phyloP scores from a whole-genome alignment of 2,329 filamentous ascomycete genomes.

The Chaetomium strumarium region DNA sequence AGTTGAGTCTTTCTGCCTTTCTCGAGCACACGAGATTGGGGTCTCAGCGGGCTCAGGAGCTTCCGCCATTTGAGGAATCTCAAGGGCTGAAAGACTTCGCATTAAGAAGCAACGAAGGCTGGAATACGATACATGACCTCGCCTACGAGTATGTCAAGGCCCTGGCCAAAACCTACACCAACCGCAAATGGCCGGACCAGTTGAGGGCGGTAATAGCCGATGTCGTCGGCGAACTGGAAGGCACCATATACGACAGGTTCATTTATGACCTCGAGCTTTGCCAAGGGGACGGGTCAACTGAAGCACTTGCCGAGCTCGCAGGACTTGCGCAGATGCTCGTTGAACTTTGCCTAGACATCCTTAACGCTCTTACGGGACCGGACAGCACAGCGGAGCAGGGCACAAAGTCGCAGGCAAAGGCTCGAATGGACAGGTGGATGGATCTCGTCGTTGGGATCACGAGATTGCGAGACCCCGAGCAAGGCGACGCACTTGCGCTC shows the following conservation, averaged over 20 bases:
- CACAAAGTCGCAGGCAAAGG: constrained; percentile 44
- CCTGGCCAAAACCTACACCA: constrained; percentile 46
- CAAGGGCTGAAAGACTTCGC: constrained; percentile 49
- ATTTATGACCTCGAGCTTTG: constrained; percentile 32
- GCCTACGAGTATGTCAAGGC: constrained; percentile 52
- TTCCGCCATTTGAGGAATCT: constrained; percentile 45
- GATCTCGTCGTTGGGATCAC: constrained; percentile 43
- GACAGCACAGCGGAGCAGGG: constrained; percentile 47
- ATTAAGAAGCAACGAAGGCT: constrained; percentile 41
- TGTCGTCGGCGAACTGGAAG: constrained; percentile 49
- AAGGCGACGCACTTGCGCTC: constrained; percentile 38
- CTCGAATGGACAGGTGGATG: constrained; percentile 47
- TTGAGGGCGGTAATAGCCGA: constrained; percentile 54
- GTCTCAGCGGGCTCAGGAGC: constrained; percentile 44
- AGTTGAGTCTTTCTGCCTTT: constrained; percentile 54
- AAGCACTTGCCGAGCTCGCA: constrained; percentile 32
- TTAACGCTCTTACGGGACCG: constrained; percentile 52
- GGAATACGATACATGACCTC: constrained; percentile 52
- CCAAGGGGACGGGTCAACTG: constrained; percentile 1
- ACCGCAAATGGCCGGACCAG: constrained; percentile 51
- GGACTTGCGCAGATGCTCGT: constrained; percentile 52
- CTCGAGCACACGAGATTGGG: constrained; percentile 57
- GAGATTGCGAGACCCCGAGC: constrained; percentile 31
- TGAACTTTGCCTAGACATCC: constrained; percentile 57
- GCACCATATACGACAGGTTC: constrained; percentile 44